Percentiles rank a stretch among this genome's conserved stretches.
These are phyloP conservation scores for Pseudophaeomoniella oleicola DNA, from an alignment of 2,329 filamentous ascomycete species.

Conservation along the genomic window DNA sequence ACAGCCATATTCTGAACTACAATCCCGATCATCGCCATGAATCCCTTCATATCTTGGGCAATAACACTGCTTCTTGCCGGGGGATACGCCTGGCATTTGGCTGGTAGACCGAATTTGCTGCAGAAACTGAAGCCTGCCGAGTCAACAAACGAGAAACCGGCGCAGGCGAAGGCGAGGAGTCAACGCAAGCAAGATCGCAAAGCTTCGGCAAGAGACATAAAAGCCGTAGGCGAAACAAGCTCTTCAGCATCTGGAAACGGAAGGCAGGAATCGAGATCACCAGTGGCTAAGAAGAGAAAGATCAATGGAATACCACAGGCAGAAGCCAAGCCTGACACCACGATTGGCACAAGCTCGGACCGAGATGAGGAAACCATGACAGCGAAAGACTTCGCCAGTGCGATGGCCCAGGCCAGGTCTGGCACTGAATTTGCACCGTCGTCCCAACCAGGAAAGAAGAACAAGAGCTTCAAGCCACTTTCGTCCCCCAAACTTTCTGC, in stretches of 20 bases:
- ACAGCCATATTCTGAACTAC: no score
- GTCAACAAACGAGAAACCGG: conserved; percentile 16
- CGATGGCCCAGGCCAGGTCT: conserved; percentile 55
- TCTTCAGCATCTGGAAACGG: not conserved
- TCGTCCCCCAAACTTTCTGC: conserved; percentile 33
- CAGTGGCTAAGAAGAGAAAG: conserved; percentile 26
- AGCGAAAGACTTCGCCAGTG: conserved; percentile 62
- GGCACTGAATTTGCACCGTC: conserved; percentile 42
- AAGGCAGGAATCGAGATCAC: conserved; percentile 3
- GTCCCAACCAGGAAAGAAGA: conserved; percentile 13
- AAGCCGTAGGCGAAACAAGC: conserved; percentile 1
- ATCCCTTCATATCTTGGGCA: conserved; percentile 29
- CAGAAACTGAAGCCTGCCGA: conserved; percentile 7
- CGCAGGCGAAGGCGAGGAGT: conserved; percentile 7
- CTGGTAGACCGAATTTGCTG: conserved; percentile 3
- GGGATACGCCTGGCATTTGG: conserved; percentile 27
- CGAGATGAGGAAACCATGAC: conserved; percentile 47
- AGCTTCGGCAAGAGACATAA: conserved; percentile 20
- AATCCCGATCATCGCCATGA: no score
- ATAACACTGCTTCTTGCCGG: conserved; percentile 26
- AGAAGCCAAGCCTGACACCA: conserved; percentile 12
- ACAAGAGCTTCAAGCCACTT: conserved; percentile 27
- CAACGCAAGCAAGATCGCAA: conserved; percentile 12
- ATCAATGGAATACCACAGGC: conserved; percentile 14
- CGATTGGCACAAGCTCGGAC: conserved; percentile 16